Evolutionary conservation across 1,284 basidiomycete species (phyloP).

Genomic region (Ceratobasidium sp.): DNA sequence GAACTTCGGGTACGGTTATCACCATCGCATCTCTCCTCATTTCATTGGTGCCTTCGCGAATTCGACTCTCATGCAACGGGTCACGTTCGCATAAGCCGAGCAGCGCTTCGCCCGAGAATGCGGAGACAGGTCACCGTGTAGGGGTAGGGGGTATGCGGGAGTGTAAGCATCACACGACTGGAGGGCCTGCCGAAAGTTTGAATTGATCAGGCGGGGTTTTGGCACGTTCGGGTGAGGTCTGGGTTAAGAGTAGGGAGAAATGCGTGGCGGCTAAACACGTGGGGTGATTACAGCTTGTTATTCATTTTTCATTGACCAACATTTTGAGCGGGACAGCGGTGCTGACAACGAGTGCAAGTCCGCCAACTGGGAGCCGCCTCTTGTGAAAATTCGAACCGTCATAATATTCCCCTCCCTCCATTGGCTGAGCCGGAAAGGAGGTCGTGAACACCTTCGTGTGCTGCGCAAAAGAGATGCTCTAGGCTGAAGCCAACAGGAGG

Average conservation of each 20-base stretch:
- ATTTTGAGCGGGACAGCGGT: background rate
- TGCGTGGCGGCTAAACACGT: too few species aligned
- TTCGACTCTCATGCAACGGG: background rate
- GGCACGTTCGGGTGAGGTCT: too few species aligned
- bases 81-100: conserved; percentile 30
- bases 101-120: conserved; percentile 15
- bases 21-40: conserved; percentile 16
- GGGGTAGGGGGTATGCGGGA: too few species aligned
- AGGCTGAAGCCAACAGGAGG: background rate
- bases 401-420: background rate
- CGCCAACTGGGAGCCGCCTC: conserved; percentile 14
- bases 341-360: background rate
- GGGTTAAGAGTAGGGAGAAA: too few species aligned
- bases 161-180: too few species aligned
- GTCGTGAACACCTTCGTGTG: conserved; percentile 30
- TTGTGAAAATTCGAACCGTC: conserved; percentile 9
- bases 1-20: conserved; percentile 2
- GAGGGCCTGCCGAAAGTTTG: too few species aligned
- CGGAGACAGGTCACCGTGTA: background rate
- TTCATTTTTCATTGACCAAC: too few species aligned
- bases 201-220: too few species aligned
- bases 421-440: conserved; percentile 15
- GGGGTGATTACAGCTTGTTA: too few species aligned
- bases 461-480: conserved; percentile 9
- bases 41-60: conserved; percentile 6